Percentiles rank a stretch among this genome's conserved stretches.
phyloP scores from a whole-genome alignment of 2,329 filamentous ascomycete species.

The Lecanicillium sp. region DNA sequence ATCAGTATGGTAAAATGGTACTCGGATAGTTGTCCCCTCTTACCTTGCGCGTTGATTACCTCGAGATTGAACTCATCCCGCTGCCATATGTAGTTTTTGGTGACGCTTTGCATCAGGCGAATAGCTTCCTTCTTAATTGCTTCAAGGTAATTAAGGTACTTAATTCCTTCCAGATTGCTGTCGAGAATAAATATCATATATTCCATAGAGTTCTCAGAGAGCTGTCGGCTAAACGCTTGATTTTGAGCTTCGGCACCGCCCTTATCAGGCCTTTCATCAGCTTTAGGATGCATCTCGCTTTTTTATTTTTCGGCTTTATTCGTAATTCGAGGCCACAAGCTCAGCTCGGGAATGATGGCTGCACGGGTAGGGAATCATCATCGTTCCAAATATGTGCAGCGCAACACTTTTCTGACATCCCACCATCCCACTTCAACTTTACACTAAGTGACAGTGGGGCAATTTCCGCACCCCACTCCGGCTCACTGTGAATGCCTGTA shows the following conservation, averaged over 20 bases:
- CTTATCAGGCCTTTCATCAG: background rate
- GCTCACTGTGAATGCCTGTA: background rate
- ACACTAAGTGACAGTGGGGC: conserved; percentile 1
- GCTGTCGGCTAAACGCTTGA: conserved; percentile 16
- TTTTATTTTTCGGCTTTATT: too few species aligned
- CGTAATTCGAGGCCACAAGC: too few species aligned
- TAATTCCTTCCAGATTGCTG: conserved; percentile 44
- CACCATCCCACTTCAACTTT: background rate
- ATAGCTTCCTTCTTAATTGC: conserved; percentile 63
- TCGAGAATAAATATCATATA: conserved; percentile 70
- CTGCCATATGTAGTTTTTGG: conserved; percentile 95
- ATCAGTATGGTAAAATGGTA: conserved; percentile 7
- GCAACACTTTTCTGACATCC: background rate
- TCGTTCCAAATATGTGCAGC: background rate
- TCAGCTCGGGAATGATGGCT: too few species aligned
- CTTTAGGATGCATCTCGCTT: background rate
- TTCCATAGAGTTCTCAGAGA: conserved; percentile 76
- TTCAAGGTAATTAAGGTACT: conserved; percentile 61
- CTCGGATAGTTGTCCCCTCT: conserved; percentile 17
- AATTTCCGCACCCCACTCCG: background rate
- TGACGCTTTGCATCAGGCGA: conserved; percentile 54
- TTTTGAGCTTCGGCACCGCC: background rate
- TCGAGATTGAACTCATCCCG: conserved; percentile 72
- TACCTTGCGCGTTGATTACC: conserved; percentile 53
- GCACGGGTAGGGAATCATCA: too few species aligned